Conservation (phyloP, 1,139 yeast genomes). For the Entelexis sorbosivorans region DNA sequence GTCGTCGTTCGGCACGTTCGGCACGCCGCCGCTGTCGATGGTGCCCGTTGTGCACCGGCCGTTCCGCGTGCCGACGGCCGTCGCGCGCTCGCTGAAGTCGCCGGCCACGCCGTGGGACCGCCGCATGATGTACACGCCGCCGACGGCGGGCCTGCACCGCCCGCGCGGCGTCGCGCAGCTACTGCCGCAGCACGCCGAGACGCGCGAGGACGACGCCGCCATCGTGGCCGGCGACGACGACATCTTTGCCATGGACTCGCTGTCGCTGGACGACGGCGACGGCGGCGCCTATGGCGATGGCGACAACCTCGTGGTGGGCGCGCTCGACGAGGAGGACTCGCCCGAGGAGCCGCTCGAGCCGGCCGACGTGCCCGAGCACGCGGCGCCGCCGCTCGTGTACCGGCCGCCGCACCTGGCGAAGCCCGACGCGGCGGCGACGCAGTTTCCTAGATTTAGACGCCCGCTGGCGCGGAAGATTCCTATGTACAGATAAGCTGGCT, state of each 20-base stretch:
- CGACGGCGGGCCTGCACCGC: constrained; percentile 10
- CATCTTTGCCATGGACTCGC: constrained; percentile 7
- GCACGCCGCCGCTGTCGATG: constrained; percentile 10
- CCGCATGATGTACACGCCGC: constrained; percentile 33
- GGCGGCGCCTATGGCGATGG: background rate
- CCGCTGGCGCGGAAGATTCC: constrained; percentile 6
- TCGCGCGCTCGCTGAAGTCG: constrained; percentile 19
- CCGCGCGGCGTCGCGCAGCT: constrained; percentile 8
- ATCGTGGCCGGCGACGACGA: constrained; percentile 24
- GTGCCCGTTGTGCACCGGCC: constrained; percentile 30
- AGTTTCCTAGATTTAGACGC: background rate
- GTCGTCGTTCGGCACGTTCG: constrained; percentile 8
- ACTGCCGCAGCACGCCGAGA: constrained; percentile 17
- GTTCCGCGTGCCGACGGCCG: constrained; percentile 22
- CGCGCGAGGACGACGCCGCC: constrained; percentile 15
- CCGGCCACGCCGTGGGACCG: constrained; percentile 28
- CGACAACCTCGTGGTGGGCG: background rate
- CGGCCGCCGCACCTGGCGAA: constrained; percentile 7
- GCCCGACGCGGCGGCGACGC: background rate
- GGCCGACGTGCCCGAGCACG: background rate
- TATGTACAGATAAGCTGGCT: constrained; percentile 14
- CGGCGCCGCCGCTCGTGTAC: background rate
- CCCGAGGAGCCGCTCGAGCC: constrained; percentile 10
- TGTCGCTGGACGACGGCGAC: constrained; percentile 5
- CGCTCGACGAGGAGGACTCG: constrained; percentile 3